These are phyloP conservation scores for Solanum piurae DNA, from an alignment of 257 asterid species.

Conservation along the genomic window DNA sequence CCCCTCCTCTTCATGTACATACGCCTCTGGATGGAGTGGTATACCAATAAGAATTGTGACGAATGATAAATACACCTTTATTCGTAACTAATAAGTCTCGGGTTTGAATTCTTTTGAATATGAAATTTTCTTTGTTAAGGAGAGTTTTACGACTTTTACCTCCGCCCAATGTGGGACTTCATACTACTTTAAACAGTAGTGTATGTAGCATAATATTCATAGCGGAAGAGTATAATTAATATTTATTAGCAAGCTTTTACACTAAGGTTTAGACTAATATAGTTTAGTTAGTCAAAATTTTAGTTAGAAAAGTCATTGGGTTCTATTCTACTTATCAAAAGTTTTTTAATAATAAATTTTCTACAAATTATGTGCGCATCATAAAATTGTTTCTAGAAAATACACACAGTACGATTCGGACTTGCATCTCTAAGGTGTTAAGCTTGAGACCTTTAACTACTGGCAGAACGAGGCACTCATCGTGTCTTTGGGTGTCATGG, in stretches of 20 bases:
- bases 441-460: neutral
- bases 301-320: neutral
- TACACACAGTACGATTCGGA: neutral
- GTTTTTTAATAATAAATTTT: neutral
- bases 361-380: neutral
- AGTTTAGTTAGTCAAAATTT: neutral
- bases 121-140: neutral
- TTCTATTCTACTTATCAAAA: neutral
- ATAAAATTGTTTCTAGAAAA: neutral
- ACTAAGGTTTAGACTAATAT: neutral
- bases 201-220: neutral
- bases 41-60: no score
- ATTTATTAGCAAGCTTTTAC: neutral
- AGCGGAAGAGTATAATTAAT: neutral
- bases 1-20: no score
- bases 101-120: no score
- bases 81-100: no score
- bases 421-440: neutral
- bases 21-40: neutral
- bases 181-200: neutral
- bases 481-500: neutral
- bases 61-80: accelerated
- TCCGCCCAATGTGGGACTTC: neutral
- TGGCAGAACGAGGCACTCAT: neutral
- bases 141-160: no score